Conservation (phyloP, 176 grass and related monocot species). For the Juncus effusus region DNA sequence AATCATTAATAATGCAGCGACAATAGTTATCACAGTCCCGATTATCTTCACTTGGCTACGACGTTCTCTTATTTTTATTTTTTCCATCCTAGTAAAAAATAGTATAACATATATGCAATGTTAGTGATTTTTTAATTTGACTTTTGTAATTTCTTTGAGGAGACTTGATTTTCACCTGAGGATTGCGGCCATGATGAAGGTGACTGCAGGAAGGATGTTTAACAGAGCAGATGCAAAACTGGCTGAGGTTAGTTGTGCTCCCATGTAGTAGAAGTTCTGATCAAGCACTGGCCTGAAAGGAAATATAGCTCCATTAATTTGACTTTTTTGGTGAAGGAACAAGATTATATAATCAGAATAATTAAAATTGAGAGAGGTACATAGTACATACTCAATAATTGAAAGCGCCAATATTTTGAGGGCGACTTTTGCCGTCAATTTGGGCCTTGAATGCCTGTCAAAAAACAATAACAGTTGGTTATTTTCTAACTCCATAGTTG, state of each 20-base stretch:
- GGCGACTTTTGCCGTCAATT: slow-evolving; percentile 22
- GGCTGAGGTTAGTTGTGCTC: slow-evolving; percentile 66
- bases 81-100: slow-evolving; percentile 52
- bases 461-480: slow-evolving; percentile 1
- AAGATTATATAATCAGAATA: background rate
- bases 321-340: background rate
- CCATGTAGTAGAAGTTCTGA: slow-evolving; percentile 95
- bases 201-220: slow-evolving; percentile 70
- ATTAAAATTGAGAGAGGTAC: slow-evolving; percentile 18
- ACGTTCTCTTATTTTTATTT: slow-evolving; percentile 54
- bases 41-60: slow-evolving; percentile 65
- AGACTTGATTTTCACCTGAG: slow-evolving; percentile 41
- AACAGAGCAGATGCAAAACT: slow-evolving; percentile 77
- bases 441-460: background rate
- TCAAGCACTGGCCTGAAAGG: slow-evolving; percentile 75
- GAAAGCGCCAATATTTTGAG: slow-evolving; percentile 64
- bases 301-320: background rate
- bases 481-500: no score
- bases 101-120: no score
- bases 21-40: slow-evolving; percentile 62
- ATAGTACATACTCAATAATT: slow-evolving; percentile 74
- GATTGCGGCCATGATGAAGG: slow-evolving; percentile 71
- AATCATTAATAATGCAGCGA: slow-evolving; percentile 71
- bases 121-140: background rate
- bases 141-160: background rate